Evolutionary conservation across 495 filamentous ascomycete genomes (phyloP), one percentile per base, ranked within the genome.

Genomic region (Collariella sp.): DNA sequence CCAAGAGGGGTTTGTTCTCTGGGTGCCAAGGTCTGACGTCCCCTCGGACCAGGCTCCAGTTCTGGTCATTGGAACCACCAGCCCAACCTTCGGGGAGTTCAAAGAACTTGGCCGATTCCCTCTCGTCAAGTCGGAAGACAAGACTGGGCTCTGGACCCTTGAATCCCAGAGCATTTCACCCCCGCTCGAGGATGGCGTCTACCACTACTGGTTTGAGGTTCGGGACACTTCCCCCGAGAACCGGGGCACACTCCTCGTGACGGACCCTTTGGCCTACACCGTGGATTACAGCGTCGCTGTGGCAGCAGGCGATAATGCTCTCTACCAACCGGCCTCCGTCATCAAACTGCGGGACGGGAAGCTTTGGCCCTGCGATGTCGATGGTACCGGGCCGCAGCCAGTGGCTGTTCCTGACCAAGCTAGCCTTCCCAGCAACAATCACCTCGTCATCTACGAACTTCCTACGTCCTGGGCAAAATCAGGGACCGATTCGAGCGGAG

Each of bases 391-490:
- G 43, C 51, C 62, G 18, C 34, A 3, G 7, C 34, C 23, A 9
- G 43, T 57, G 0, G 11, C 20, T 0, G 18, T 60, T 9, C 60
- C 63, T 1, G 31, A 51, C 22, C 56, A 58, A n/a, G 54, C 58
- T 2, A 31, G 24, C 3, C 55, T 69, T 6, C 62, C 64, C n/a
- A 44, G 59, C 43, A 69, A 69, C 55, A 67, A 67, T 49, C 57
- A 66, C 12, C 36, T 67, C 26, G 62, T 67, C 16, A 62, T 66
- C 43, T 69, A 66, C 50, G 67, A 67, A 48, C 59, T 69, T 0
- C 67, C 67, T 9, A 52, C 61, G 13, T 65, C 59, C 0, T 69
- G 64, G 67, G 59, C 56, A 6, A 66, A 59, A 31, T 57, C 38
- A 1, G 54, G 58, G 13, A 35, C 36, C 13, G 53, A 56, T 20